Base-by-base conservation (phyloP, 345 rosid genomes). In the Bretschneidera sinensis region DNA sequence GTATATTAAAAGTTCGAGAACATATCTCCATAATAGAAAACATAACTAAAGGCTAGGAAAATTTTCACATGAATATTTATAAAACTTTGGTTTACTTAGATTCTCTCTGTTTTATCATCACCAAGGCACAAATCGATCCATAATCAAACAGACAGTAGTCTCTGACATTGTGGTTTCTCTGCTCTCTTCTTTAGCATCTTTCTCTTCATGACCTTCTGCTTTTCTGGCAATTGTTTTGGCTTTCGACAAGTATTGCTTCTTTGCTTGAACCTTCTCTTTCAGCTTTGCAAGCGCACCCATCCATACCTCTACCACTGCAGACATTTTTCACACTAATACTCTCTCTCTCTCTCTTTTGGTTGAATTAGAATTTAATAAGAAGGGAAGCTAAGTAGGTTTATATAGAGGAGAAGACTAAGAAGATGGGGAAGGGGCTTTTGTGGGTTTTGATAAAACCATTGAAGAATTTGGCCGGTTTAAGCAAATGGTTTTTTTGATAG, bases 91-190 rank as follows among this genome's bases (percentile, higher is more conserved):
- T n/a, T n/a, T n/a, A n/a, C n/a, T n/a, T n/a, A n/a, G n/a, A n/a
- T n/a, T n/a, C n/a, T 28, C n/a, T 28, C 16, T 39, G 45, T 1
- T 5, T 39, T n/a, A 39, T 39, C 16, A 50, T 79, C 77, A 79
- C 66, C 83, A 84, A 62, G 89, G 89, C 22, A 78, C 97, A 76
- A 91, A 91, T 11, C 91, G 86, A 63, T 91, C 97, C 83, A 91
- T 85, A 43, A 91, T 76, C 80, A 88, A 59, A 72, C 78, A 81
- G 21, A 91, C 77, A 17, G 89, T 85, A 23, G 80, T 31, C 52
- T 91, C 97, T 14, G 89, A 84, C 79, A 87, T 81, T 6, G 79
- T 52, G 61, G 64, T 18, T 59, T 63, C 79, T 21, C 64, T 64
- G 20, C 57, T 61, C 73, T 17, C 77, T 43, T 56, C 45, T 21